These are phyloP conservation scores for Trichoderma virens DNA, from an alignment of 495 filamentous ascomycete species.

Conservation along the genomic window DNA sequence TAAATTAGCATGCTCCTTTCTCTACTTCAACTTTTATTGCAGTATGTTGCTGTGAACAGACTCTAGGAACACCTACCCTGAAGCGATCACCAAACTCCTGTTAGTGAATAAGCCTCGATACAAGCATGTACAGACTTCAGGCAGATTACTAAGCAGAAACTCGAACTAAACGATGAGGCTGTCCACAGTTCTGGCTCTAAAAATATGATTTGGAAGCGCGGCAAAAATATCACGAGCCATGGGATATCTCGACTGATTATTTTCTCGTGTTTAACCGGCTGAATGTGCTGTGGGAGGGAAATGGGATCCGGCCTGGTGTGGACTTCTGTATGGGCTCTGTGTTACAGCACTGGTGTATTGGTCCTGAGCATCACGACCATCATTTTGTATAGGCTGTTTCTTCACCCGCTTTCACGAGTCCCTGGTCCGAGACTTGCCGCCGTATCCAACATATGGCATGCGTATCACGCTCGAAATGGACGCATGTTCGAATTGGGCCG, in stretches of 20 bases:
- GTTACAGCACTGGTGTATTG: not conserved
- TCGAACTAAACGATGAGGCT: not conserved
- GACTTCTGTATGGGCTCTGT: not conserved
- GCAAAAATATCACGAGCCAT: too few relatives aligned
- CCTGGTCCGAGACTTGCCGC: conserved; percentile 31
- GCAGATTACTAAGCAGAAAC: too few relatives aligned
- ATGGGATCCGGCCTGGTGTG: not conserved
- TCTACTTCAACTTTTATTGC: too few relatives aligned
- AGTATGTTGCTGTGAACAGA: too few relatives aligned
- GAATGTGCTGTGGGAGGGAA: not conserved
- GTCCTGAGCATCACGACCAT: not conserved
- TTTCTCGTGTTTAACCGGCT: not conserved
- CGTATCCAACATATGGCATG: conserved; percentile 33
- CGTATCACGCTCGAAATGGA: conserved; percentile 23
- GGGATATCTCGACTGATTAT: not conserved
- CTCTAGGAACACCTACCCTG: not conserved
- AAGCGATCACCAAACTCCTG: not conserved
- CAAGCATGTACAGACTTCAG: too few relatives aligned
- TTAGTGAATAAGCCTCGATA: not conserved
- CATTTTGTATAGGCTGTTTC: conserved; percentile 18
- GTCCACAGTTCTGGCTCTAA: not conserved
- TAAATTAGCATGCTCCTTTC: too few relatives aligned
- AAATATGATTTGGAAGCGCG: too few relatives aligned
- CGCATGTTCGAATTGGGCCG: conserved; percentile 22
- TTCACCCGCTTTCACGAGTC: conserved; percentile 27